Base-by-base conservation (phyloP, 2,329 filamentous ascomycete genomes). In the Blumeria hordei region DNA sequence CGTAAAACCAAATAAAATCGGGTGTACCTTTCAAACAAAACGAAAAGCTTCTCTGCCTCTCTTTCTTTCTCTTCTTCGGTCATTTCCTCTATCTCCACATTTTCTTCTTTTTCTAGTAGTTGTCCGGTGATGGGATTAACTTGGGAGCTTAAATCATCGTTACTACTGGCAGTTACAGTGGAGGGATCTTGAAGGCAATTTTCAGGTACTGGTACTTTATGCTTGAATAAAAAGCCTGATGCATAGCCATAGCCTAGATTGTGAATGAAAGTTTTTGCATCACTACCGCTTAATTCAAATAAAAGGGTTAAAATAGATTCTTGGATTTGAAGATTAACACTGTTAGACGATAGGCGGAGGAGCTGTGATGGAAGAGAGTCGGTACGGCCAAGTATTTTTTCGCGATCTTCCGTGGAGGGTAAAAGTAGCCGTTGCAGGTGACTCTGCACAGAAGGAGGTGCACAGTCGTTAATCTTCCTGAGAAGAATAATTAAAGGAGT, bases 171-270 rank as follows among this genome's bases (percentile, higher is more conserved):
- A 41, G 60, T 59, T 9, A 56, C 56, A 5, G 58, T 62, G 55
- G 70, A 72, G 62, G 70, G 73, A 6, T 74, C 72, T 60, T 81
- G 75, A 9, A 78, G 69, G 0, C 80, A 76, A 55, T 74, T 80
- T 57, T 80, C 73, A 0, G 88, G 86, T 21, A 94, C 72, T 0
- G 81, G 74, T 11, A 96, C 79, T 55, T 92, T 85, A 58, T 90
- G 84, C 59, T 84, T 82, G 69, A 88, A 82, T 14, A 98, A 71
- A 65, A 92, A 94, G 0, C 92, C 92, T 0, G 88, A 85, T 0
- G 92, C 92, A 64, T 85, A 94, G 0, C 92, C 92, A 64, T 94
- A 98, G 0, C 92, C 92, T 11, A 98, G 85, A 61, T 95, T 95
- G 54, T 85, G 75, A 0, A 96, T 84, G 63, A 95, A 92, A 34